These are phyloP conservation scores for Diaporthe amygdali DNA, from an alignment of 2,329 filamentous ascomycete species.

Conservation along the genomic window DNA sequence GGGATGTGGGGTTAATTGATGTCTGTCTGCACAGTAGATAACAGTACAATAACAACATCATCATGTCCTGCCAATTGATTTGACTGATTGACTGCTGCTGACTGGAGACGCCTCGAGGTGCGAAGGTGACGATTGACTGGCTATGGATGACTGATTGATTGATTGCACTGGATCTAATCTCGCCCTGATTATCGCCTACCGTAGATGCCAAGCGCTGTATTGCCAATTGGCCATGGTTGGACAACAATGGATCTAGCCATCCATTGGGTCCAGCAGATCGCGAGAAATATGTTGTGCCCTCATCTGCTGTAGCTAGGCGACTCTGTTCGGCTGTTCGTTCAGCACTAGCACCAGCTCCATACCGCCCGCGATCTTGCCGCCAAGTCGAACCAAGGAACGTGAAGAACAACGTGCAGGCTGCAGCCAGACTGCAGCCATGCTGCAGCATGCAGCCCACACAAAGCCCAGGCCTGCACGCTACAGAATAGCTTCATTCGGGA, in stretches of 20 bases:
- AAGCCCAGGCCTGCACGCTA: neutral
- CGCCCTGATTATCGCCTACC: too few relatives aligned
- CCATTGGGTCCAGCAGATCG: too few relatives aligned
- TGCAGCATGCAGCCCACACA: too few relatives aligned
- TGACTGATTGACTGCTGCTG: too few relatives aligned
- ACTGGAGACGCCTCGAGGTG: neutral
- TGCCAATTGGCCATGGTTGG: neutral
- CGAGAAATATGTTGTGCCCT: too few relatives aligned
- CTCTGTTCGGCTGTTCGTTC: neutral
- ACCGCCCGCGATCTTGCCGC: neutral
- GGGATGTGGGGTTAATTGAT: neutral
- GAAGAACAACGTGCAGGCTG: neutral
- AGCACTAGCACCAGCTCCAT: neutral
- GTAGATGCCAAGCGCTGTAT: neutral
- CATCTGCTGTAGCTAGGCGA: neutral
- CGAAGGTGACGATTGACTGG: neutral
- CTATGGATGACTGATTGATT: neutral
- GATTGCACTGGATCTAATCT: neutral
- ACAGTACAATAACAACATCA: too few relatives aligned
- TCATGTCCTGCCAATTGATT: neutral
- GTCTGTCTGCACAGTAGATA: too few relatives aligned
- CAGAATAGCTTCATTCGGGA: neutral
- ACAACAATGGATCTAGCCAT: neutral
- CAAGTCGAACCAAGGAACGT: conserved; percentile 3
- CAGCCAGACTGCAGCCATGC: neutral